Evolutionary conservation across 2,329 filamentous ascomycete genomes (phyloP).

Genomic region (Fusarium globosum): DNA sequence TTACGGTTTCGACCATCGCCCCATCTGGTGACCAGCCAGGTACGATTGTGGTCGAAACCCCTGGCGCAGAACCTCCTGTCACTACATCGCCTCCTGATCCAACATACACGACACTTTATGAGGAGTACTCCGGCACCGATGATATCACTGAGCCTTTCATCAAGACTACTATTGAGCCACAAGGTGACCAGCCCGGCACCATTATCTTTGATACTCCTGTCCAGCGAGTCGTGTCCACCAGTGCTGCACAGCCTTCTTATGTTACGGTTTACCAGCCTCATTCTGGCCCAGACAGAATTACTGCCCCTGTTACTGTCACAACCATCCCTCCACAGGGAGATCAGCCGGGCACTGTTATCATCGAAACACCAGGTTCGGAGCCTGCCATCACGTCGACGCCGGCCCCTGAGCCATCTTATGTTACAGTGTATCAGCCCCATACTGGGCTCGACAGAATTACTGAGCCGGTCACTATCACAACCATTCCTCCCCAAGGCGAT

Average conservation of each 20-base stretch:
- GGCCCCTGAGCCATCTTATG: not conserved
- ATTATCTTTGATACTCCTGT: constrained; percentile 30
- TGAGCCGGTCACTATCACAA: constrained; percentile 6
- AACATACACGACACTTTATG: constrained; percentile 22
- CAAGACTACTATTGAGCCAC: constrained; percentile 23
- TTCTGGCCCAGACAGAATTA: constrained; percentile 7
- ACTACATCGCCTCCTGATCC: constrained; percentile 22
- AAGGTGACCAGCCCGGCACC: constrained; percentile 25
- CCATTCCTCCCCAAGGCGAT: not conserved
- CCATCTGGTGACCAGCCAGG: constrained; percentile 22
- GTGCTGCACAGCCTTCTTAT: constrained; percentile 12
- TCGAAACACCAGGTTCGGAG: constrained; percentile 15
- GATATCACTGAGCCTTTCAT: constrained; percentile 16
- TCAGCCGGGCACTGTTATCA: constrained; percentile 11
- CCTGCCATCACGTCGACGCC: not conserved
- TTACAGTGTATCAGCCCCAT: constrained; percentile 15
- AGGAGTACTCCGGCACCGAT: constrained; percentile 17
- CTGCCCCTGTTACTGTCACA: constrained; percentile 1
- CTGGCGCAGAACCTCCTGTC: constrained; percentile 12
- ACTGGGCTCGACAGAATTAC: constrained; percentile 10
- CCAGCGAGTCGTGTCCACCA: constrained; percentile 3
- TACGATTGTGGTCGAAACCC: constrained; percentile 29
- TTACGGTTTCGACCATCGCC: constrained; percentile 25
- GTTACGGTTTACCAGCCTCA: constrained; percentile 10
- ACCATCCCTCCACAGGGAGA: constrained; percentile 5